Evolutionary conservation across 2,329 filamentous ascomycete species (phyloP), one percentile per base, ranked within the genome.

Genomic region (Fusarium succisae): DNA sequence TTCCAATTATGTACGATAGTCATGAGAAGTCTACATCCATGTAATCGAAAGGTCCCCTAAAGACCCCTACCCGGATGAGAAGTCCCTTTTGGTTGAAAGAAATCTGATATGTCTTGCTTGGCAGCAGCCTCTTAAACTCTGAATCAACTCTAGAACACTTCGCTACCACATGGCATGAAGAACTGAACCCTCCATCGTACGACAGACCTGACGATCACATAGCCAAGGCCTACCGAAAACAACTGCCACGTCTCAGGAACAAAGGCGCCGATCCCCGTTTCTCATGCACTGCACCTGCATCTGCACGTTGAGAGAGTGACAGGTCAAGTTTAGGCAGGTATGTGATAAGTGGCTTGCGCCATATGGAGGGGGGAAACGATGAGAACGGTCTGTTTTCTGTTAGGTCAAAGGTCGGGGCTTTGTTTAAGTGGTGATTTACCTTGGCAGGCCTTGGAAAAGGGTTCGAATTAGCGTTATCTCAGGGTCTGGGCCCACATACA

Each of bases 261-360:
- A 50, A n/a, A 22, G 12, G 17, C n/a, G 64, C 12, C 22, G 50
- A 69, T 69, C 66, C 26, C 64, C 66, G 64, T 69, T 68, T 30
- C 6, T 11, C 20, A 47, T 22, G 37, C 9, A 44, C 15, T 26
- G 11, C 22, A 11, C 22, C 22, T n/a, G 18, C 22, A 50, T 24
- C 24, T 51, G 9, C 5, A 28, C 48, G 48, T 51, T 32, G 30
- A 18, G 11, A 30, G 5, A 50, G 28, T 30, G 35, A 60, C 37
- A 26, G 11, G n/a, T 47, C 51, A 66, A 22, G 12, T 38, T 24
- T 39, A 6, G 26, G 5, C 28, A 53, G 66, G 45, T 69, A 69
- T 69, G 51, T 53, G 66, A 69, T 48, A 41, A n/a, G 58, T 57
- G 65, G 57, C 58, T 9, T 64, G 12, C 24, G 11, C 39, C 10